Percentiles rank a stretch among this genome's conserved stretches.
Evolutionary conservation across 1,284 basidiomycete genomes (phyloP).

Genomic region (Apiotrichum sp.): DNA sequence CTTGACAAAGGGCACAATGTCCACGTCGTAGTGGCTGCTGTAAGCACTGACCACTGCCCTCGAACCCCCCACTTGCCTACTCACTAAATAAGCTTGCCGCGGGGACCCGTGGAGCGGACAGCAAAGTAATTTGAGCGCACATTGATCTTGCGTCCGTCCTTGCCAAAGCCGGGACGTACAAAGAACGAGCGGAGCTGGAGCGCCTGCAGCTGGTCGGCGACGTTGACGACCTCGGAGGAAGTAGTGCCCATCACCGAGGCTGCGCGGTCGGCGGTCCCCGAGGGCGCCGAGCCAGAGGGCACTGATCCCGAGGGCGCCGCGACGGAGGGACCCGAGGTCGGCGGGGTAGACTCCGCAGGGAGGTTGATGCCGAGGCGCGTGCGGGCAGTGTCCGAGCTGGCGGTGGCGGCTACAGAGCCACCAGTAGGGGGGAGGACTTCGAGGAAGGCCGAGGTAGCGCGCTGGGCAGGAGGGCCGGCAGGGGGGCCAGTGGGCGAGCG

Average conservation of each 20-base stretch:
- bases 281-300: too few relatives aligned
- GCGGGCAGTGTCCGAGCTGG: too few relatives aligned
- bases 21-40: slow-evolving; percentile 41
- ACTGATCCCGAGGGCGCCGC: too few relatives aligned
- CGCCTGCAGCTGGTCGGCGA: slow-evolving; percentile 18
- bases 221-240: neutral
- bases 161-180: slow-evolving; percentile 32
- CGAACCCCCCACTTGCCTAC: neutral
- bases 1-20: slow-evolving; percentile 41
- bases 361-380: too few relatives aligned
- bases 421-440: too few relatives aligned
- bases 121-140: slow-evolving; percentile 32
- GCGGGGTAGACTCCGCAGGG: too few relatives aligned
- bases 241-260: neutral
- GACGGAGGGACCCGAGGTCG: too few relatives aligned
- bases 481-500: neutral
- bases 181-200: slow-evolving; percentile 26
- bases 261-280: too few relatives aligned
- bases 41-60: neutral
- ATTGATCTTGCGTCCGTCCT: slow-evolving; percentile 18
- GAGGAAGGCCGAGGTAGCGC: too few relatives aligned
- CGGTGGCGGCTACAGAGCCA: too few relatives aligned
- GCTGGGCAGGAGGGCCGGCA: too few relatives aligned
- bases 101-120: slow-evolving; percentile 22
- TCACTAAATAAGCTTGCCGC: slow-evolving; percentile 36